phyloP scores from a whole-genome alignment of 1,284 basidiomycete genomes.

The Afroboletus lepidellus region DNA sequence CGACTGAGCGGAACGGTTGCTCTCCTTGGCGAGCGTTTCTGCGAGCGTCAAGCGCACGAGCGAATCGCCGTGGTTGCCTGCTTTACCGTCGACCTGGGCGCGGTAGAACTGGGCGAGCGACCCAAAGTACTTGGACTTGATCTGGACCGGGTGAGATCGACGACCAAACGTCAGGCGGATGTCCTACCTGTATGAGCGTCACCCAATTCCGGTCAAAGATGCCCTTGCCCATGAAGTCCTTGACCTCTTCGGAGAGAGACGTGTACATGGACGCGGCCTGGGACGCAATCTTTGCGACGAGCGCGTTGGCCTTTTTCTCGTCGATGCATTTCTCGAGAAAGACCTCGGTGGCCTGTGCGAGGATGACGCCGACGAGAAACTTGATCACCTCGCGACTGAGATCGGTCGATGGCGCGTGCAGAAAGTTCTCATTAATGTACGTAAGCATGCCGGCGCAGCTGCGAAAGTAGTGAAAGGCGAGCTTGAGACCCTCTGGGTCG shows the following conservation, averaged over 20 bases:
- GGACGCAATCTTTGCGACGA: slow-evolving; percentile 85
- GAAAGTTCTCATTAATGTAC: slow-evolving; percentile 99
- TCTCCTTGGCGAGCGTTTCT: slow-evolving; percentile 84
- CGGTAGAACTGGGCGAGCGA: slow-evolving; percentile 90
- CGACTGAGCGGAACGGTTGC: slow-evolving; percentile 63
- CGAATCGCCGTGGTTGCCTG: slow-evolving; percentile 83
- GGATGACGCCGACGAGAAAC: slow-evolving; percentile 81
- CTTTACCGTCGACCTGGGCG: slow-evolving; percentile 73
- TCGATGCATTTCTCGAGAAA: slow-evolving; percentile 94
- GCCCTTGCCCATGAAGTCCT: slow-evolving; percentile 94
- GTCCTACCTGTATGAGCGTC: slow-evolving; percentile 71
- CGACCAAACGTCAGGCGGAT: background rate
- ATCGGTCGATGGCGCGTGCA: slow-evolving; percentile 98
- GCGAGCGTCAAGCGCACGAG: slow-evolving; percentile 82
- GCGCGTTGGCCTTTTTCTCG: slow-evolving; percentile 80
- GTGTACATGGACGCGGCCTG: slow-evolving; percentile 84
- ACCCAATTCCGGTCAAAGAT: slow-evolving; percentile 97
- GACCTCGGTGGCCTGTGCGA: slow-evolving; percentile 94
- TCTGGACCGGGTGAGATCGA: slow-evolving; percentile 41
- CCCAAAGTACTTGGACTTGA: slow-evolving; percentile 88
- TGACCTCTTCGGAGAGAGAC: slow-evolving; percentile 81
- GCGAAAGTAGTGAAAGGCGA: slow-evolving; percentile 89
- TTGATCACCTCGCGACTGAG: slow-evolving; percentile 93
- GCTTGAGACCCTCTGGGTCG: slow-evolving; percentile 93
- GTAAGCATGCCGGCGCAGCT: slow-evolving; percentile 97